These are phyloP conservation scores for Periconia sp. DNA, from an alignment of 2,329 filamentous ascomycete genomes.

Conservation along the genomic window DNA sequence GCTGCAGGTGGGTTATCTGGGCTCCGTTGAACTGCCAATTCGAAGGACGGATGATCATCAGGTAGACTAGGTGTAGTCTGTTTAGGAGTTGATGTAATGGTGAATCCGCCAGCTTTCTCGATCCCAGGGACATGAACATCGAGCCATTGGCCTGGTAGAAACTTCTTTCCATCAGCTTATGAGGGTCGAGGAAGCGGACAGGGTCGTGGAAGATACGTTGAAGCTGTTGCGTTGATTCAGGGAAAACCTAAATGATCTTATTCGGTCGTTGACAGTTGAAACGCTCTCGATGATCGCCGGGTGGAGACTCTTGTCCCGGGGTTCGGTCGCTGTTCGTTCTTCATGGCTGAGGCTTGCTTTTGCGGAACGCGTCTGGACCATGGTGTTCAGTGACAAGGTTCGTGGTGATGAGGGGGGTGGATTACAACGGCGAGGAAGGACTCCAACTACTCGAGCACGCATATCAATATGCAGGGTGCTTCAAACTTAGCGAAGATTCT, in stretches of 20 bases:
- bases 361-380: constrained; percentile 37
- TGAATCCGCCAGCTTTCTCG: constrained; percentile 80
- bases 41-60: constrained; percentile 61
- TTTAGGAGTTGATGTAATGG: constrained; percentile 78
- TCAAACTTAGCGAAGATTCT: constrained; percentile 9
- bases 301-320: constrained; percentile 70
- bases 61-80: constrained; percentile 48
- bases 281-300: constrained; percentile 67
- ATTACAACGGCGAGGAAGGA: constrained; percentile 14
- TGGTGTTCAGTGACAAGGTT: constrained; percentile 29
- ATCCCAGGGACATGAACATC: constrained; percentile 78
- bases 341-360: constrained; percentile 59
- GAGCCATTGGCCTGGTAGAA: constrained; percentile 86
- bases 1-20: constrained; percentile 73
- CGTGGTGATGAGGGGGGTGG: constrained; percentile 20
- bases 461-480: constrained; percentile 9
- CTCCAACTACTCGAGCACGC: constrained; percentile 6
- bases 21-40: constrained; percentile 78
- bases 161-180: constrained; percentile 57
- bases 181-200: constrained; percentile 30
- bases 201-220: constrained; percentile 50
- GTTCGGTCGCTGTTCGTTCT: constrained; percentile 76
- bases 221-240: constrained; percentile 59
- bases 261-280: constrained; percentile 67
- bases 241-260: constrained; percentile 71